These are phyloP conservation scores for Ustilago loliicola DNA, from an alignment of 1,284 basidiomycete species.

Conservation along the genomic window DNA sequence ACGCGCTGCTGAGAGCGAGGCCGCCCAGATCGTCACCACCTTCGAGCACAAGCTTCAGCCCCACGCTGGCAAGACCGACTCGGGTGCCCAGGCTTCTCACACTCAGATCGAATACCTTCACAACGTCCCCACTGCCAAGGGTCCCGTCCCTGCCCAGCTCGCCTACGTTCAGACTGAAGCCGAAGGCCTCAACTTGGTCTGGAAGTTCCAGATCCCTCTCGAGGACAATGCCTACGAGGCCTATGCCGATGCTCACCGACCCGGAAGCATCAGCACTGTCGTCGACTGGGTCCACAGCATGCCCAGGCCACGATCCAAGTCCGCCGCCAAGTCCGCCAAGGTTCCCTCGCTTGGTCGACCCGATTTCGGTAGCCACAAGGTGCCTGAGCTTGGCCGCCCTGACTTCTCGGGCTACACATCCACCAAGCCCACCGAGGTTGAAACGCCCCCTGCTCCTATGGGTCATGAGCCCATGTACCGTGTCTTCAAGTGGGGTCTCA, in stretches of 20 bases:
- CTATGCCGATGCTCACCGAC: conserved; percentile 56
- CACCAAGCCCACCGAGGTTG: conserved; percentile 21
- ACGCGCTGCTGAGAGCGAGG: conserved; percentile 36
- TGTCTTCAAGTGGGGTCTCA: conserved; percentile 63
- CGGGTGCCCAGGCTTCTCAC: conserved; percentile 42
- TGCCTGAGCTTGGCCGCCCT: conserved; percentile 52
- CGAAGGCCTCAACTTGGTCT: conserved; percentile 53
- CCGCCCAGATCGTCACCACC: conserved; percentile 49
- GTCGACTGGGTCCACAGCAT: conserved; percentile 62
- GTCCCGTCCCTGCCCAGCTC: conserved; percentile 58
- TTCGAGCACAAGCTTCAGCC: conserved; percentile 59
- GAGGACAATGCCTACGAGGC: conserved; percentile 63
- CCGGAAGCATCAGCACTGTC: conserved; percentile 54
- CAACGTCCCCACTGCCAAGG: conserved; percentile 60
- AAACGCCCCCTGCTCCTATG: conserved; percentile 13
- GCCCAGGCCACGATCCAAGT: conserved; percentile 34
- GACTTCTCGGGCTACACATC: conserved; percentile 45
- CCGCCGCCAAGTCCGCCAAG: conserved; percentile 18
- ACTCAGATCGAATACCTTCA: conserved; percentile 56
- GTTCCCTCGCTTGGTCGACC: conserved; percentile 33
- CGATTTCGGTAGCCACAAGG: conserved; percentile 26
- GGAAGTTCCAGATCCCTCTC: conserved; percentile 61
- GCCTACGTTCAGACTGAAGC: conserved; percentile 55
- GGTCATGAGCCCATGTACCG: conserved; percentile 51
- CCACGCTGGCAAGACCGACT: conserved; percentile 47